phyloP scores from a whole-genome alignment of 2,329 filamentous ascomycete genomes.

The Claviceps paspali region DNA sequence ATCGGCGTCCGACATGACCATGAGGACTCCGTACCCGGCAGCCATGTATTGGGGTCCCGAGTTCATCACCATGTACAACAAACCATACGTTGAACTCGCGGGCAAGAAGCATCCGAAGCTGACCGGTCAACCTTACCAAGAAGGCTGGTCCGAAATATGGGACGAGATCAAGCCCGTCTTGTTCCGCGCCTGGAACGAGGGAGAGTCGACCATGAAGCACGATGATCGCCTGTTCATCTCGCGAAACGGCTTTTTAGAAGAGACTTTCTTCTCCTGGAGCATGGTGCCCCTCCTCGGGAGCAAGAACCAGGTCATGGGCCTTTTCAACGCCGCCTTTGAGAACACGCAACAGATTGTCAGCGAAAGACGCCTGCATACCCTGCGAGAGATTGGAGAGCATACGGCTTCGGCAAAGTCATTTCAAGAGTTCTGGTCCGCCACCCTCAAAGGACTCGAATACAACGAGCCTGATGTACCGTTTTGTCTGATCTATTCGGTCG shows the following conservation, averaged over 20 bases:
- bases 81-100: conserved; percentile 47
- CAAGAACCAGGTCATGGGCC: conserved; percentile 55
- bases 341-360: conserved; percentile 64
- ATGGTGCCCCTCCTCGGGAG: conserved; percentile 61
- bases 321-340: conserved; percentile 69
- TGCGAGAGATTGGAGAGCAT: conserved; percentile 60
- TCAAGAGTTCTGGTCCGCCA: conserved; percentile 55
- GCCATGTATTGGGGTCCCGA: conserved; percentile 51
- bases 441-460: conserved; percentile 50
- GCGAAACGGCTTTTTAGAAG: conserved; percentile 54
- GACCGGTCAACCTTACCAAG: conserved; percentile 43
- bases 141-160: conserved; percentile 61
- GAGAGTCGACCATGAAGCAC: conserved; percentile 68
- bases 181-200: conserved; percentile 47
- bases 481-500: conserved; percentile 35
- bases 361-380: conserved; percentile 60
- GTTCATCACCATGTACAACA: conserved; percentile 50
- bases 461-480: conserved; percentile 47
- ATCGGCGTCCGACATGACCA: conserved; percentile 27
- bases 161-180: conserved; percentile 53
- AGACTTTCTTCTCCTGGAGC: conserved; percentile 70
- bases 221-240: conserved; percentile 61
- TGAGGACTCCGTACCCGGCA: conserved; percentile 39
- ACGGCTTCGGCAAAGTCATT: conserved; percentile 58
- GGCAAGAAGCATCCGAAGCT: conserved; percentile 48